Percentiles rank a stretch among this genome's conserved stretches.
Conservation (phyloP, 2,329 filamentous ascomycete genomes). For the Penicillium digitatum region DNA sequence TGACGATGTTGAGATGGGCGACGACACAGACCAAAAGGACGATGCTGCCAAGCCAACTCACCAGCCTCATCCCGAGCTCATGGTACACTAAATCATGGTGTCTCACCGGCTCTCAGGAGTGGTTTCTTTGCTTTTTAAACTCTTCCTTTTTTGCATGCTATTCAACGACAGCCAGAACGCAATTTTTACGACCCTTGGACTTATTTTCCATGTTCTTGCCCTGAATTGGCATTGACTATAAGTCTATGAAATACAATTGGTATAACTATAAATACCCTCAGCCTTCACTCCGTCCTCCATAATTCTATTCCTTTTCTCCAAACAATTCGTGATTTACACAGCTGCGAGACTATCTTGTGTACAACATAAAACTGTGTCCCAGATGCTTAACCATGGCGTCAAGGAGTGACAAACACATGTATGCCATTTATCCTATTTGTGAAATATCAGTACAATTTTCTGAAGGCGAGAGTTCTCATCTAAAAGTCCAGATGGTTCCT, state of each 20-base stretch:
- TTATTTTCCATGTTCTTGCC: conserved; percentile 14
- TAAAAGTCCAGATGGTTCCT: background rate
- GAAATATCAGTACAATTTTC: background rate
- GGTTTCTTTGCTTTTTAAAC: conserved; percentile 7
- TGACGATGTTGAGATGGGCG: conserved; percentile 57
- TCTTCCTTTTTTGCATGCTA: conserved; percentile 23
- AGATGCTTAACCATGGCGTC: background rate
- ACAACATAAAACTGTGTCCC: background rate
- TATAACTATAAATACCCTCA: conserved; percentile 4
- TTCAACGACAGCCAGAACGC: conserved; percentile 30
- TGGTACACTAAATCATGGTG: conserved; percentile 42
- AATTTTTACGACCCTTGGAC: conserved; percentile 29
- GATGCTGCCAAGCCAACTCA: conserved; percentile 32
- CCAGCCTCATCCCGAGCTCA: conserved; percentile 42
- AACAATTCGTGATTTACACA: background rate
- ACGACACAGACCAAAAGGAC: conserved; percentile 46
- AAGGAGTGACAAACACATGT: background rate
- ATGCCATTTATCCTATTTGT: background rate
- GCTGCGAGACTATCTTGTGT: background rate
- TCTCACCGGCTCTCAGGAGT: conserved; percentile 1
- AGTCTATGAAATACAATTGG: conserved; percentile 29
- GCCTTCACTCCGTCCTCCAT: background rate
- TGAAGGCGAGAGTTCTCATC: background rate
- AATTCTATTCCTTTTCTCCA: background rate
- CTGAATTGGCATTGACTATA: conserved; percentile 19